Conservation (phyloP, 2,329 filamentous ascomycete species). For the Alternaria brassicae region DNA sequence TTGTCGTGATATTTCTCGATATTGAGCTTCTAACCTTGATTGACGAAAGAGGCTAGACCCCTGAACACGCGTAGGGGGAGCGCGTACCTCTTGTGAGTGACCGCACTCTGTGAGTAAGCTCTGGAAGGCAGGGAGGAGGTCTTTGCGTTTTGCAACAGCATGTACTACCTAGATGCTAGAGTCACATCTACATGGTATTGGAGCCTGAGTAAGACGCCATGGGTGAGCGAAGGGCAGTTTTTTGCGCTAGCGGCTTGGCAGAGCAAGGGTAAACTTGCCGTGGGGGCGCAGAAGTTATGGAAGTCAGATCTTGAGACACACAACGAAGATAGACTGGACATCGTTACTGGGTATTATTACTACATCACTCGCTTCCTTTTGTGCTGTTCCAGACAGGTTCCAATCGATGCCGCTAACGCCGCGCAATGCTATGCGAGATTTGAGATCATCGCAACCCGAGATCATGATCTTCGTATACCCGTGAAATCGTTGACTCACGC, state of each 20-base stretch:
- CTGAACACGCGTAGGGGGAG: neutral
- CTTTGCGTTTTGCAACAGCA: neutral
- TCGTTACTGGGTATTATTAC: conserved; percentile 23
- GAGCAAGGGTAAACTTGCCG: conserved; percentile 10
- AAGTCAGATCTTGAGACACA: neutral
- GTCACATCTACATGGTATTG: conserved; percentile 4
- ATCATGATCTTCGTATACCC: conserved; percentile 7
- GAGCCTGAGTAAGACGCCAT: conserved; percentile 1
- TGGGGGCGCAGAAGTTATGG: neutral
- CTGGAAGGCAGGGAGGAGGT: fast-evolving
- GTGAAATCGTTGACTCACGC: neutral
- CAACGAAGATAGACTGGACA: neutral
- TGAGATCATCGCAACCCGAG: conserved; percentile 4
- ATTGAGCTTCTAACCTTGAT: neutral
- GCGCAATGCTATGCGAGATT: conserved; percentile 26
- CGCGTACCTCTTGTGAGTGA: neutral
- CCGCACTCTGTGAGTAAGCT: neutral
- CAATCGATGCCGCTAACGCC: conserved; percentile 21
- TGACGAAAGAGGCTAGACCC: neutral
- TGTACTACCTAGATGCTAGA: neutral
- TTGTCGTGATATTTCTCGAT: neutral
- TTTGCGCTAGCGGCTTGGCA: conserved; percentile 34
- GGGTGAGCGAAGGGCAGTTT: conserved; percentile 25
- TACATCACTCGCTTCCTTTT: conserved; percentile 18
- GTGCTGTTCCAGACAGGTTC: conserved; percentile 11